Conservation (phyloP, 1,139 yeast species). For the Hemisphaericaspora xylofermentans region DNA sequence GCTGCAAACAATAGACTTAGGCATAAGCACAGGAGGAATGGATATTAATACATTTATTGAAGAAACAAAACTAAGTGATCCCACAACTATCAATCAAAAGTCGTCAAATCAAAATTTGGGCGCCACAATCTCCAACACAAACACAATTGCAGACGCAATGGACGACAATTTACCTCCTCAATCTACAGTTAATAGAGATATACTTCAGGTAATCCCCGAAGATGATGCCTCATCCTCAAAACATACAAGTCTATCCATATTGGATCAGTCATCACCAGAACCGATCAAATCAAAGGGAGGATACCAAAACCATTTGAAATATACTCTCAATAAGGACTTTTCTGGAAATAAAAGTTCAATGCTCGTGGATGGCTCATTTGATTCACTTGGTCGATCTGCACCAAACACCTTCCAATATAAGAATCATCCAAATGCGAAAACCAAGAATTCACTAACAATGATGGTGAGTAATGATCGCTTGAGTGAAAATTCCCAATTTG, state of each 20-base stretch:
- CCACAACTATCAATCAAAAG: neutral
- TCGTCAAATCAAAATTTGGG: neutral
- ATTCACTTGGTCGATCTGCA: constrained; percentile 31
- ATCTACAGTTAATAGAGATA: neutral
- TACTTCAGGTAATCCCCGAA: constrained; percentile 2
- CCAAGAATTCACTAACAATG: constrained; percentile 31
- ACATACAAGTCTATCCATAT: constrained; percentile 4
- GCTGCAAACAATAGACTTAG: constrained; percentile 23
- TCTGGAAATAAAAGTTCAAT: constrained; percentile 17
- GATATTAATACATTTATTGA: constrained; percentile 24
- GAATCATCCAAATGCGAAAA: constrained; percentile 47
- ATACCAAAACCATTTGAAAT: constrained; percentile 32
- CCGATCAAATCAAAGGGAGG: constrained; percentile 10
- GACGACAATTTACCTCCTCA: neutral
- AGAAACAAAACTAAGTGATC: constrained; percentile 28
- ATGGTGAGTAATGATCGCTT: constrained; percentile 4
- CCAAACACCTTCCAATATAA: constrained; percentile 50
- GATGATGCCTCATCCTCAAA: neutral
- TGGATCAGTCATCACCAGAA: constrained; percentile 12
- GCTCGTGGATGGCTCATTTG: constrained; percentile 3
- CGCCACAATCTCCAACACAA: neutral
- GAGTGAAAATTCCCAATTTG: constrained; percentile 1
- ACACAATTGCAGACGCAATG: neutral
- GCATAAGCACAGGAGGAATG: constrained; percentile 18
- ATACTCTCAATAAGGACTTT: constrained; percentile 36